A percentile compares a stretch with the other conserved stretches of the same genome.
Conservation (phyloP, 2,329 filamentous ascomycete species). For the Tolypocladium amazonense region DNA sequence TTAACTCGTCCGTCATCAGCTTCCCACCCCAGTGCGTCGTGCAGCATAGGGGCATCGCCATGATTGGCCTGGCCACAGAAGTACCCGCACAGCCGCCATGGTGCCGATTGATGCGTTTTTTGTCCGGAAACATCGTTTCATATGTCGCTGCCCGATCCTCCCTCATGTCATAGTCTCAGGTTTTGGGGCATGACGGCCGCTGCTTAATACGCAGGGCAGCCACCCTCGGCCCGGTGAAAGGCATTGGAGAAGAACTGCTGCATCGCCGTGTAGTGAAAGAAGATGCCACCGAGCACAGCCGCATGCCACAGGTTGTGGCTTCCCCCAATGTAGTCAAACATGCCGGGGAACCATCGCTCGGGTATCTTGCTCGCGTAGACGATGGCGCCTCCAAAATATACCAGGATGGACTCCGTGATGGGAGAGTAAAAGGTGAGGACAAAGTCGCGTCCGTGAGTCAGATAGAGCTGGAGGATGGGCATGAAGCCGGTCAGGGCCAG, state of each 20-base stretch:
- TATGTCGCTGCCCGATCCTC: neutral
- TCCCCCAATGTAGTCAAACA: conserved; percentile 90
- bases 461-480: conserved; percentile 73
- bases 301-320: conserved; percentile 98
- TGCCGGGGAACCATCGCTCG: conserved; percentile 83
- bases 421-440: conserved; percentile 85
- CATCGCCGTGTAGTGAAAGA: conserved; percentile 98
- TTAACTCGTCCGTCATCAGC: neutral
- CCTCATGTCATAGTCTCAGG: too few relatives aligned
- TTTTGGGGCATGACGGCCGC: neutral
- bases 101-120: neutral
- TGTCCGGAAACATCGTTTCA: neutral
- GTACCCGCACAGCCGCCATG: neutral
- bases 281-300: conserved; percentile 84
- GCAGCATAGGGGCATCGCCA: neutral
- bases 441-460: conserved; percentile 67
- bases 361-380: conserved; percentile 90
- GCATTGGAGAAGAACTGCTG: conserved; percentile 81
- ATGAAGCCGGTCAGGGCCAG: conserved; percentile 82
- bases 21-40: neutral
- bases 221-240: conserved; percentile 55
- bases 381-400: conserved; percentile 76
- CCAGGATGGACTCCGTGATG: conserved; percentile 72
- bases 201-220: conserved; percentile 42
- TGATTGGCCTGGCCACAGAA: neutral